phyloP scores from a whole-genome alignment of 768 basidiomycete species.

The Lactifluus rugatus region DNA sequence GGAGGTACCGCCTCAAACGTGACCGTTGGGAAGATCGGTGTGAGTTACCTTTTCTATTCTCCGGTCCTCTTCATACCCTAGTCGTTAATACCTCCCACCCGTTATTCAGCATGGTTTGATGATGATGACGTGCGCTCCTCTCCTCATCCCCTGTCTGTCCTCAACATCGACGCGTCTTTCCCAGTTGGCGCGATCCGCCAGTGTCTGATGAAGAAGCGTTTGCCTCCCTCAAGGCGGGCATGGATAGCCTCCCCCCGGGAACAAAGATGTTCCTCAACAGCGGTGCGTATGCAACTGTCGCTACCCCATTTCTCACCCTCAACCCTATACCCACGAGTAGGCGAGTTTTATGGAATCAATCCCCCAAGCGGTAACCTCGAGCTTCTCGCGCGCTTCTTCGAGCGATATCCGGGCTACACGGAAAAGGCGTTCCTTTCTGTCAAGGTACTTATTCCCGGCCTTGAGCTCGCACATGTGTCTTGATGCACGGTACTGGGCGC shows the following conservation, averaged over 20 bases:
- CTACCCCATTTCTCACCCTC: neutral
- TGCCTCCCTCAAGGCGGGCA: conserved; percentile 45
- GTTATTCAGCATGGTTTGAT: conserved; percentile 35
- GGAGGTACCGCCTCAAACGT: conserved; percentile 33
- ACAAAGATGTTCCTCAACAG: conserved; percentile 44
- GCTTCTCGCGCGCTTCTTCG: conserved; percentile 42
- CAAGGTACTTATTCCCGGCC: conserved; percentile 28
- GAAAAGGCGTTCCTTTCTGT: conserved; percentile 41
- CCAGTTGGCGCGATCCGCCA: conserved; percentile 22
- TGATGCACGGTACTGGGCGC: neutral
- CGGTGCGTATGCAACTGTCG: conserved; percentile 26
- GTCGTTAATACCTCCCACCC: neutral
- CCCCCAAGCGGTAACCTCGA: conserved; percentile 36
- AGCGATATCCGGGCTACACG: conserved; percentile 33
- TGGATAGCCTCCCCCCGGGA: conserved; percentile 35
- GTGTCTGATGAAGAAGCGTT: conserved; percentile 52
- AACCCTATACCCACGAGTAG: conserved; percentile 21
- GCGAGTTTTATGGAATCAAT: conserved; percentile 49
- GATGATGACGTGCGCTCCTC: conserved; percentile 41
- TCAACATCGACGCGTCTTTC: neutral
- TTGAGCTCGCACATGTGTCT: neutral
- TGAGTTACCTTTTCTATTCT: conserved; percentile 21
- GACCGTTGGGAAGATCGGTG: conserved; percentile 33
- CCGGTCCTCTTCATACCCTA: neutral
- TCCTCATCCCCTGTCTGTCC: neutral